Evolutionary conservation across 2,329 filamentous ascomycete species (phyloP).

Genomic region (Xylariaceae sp.): DNA sequence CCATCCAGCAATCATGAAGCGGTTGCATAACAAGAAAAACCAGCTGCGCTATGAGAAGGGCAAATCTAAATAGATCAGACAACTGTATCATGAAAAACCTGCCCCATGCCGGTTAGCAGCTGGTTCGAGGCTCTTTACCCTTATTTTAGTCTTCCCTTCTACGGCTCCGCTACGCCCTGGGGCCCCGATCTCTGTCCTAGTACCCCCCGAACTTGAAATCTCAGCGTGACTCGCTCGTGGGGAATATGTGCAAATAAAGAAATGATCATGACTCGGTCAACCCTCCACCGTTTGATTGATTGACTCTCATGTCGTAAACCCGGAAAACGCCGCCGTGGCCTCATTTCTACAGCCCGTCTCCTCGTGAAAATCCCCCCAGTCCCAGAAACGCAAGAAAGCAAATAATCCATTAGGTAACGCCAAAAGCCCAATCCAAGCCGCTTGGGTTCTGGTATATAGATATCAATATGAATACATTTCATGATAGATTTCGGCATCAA

Average conservation of each 20-base stretch:
- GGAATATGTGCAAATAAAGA: background rate
- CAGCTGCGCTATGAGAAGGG: background rate
- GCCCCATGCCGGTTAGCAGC: slow-evolving; percentile 6
- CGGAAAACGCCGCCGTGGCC: slow-evolving; percentile 17
- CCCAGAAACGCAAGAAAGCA: slow-evolving; percentile 1
- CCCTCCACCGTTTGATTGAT: slow-evolving; percentile 1
- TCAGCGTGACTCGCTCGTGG: background rate
- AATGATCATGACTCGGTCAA: slow-evolving; percentile 4
- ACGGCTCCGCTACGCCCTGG: background rate
- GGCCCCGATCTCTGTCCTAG: background rate
- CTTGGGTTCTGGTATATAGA: slow-evolving; percentile 24
- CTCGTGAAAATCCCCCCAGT: slow-evolving; percentile 6
- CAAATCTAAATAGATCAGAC: slow-evolving; percentile 13
- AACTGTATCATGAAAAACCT: background rate
- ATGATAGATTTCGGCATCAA: slow-evolving; percentile 28
- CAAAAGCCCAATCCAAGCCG: slow-evolving; percentile 14
- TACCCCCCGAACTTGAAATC: background rate
- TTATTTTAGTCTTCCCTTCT: slow-evolving; percentile 7
- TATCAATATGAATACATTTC: slow-evolving; percentile 30
- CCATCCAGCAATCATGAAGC: too few relatives aligned
- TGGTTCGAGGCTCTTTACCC: slow-evolving; percentile 6
- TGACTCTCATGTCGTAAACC: slow-evolving; percentile 8
- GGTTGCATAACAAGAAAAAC: too few relatives aligned
- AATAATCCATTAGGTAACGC: slow-evolving; percentile 13
- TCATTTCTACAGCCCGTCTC: slow-evolving; percentile 17